Conservation (phyloP, 257 asterid species). For the Asclepias syriaca region DNA sequence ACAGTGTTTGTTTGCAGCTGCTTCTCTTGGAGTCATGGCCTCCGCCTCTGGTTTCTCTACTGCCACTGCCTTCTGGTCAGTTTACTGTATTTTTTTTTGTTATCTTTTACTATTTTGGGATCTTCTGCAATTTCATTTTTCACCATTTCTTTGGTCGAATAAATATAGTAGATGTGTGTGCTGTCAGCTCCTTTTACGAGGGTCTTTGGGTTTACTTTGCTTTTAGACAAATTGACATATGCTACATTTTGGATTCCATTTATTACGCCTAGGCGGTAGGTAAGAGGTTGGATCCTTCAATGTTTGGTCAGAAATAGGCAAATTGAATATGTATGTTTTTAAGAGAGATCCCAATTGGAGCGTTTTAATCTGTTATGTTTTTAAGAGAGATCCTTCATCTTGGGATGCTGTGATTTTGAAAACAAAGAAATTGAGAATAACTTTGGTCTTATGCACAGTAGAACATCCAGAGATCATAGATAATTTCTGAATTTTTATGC, state of each 20-base stretch:
- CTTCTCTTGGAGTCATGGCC: conserved; percentile 71
- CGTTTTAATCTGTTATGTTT: background rate
- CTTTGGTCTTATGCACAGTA: background rate
- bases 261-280: background rate
- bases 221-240: background rate
- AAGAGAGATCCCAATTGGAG: background rate
- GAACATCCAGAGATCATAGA: background rate
- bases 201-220: background rate
- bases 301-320: background rate
- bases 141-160: background rate
- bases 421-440: background rate
- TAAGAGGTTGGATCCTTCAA: background rate
- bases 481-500: background rate
- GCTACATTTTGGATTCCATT: background rate
- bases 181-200: background rate
- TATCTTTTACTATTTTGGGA: background rate
- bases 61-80: conserved; percentile 79
- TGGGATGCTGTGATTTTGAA: background rate
- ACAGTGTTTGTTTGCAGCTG: conserved; percentile 50
- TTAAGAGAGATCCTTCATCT: background rate
- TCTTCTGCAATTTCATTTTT: background rate
- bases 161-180: background rate
- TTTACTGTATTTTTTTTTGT: background rate
- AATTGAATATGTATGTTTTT: background rate
- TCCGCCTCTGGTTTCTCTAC: conserved; percentile 79